A percentile compares a stretch with the other conserved stretches of the same genome.
Evolutionary conservation across 2,329 filamentous ascomycete species (phyloP).

Genomic region (Orbilia oligospora): DNA sequence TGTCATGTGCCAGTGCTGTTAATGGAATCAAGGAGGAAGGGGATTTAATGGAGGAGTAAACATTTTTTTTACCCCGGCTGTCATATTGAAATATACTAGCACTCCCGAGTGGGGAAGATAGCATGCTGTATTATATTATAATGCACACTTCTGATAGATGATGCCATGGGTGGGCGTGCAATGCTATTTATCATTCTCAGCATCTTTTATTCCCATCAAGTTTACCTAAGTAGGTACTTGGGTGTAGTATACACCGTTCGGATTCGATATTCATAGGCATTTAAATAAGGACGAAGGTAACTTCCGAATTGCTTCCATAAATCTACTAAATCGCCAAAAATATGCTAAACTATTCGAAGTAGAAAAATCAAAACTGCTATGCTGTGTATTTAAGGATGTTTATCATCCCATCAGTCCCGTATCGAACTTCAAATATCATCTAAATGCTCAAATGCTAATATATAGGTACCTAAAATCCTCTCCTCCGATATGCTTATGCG

Average conservation of each 20-base stretch:
- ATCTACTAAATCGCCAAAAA: constrained; percentile 14
- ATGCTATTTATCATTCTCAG: constrained; percentile 11
- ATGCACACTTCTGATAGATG: constrained; percentile 40
- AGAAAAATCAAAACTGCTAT: not conserved
- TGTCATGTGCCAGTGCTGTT: constrained; percentile 76
- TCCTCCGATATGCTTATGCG: no score
- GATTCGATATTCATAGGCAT: no score
- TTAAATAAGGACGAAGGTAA: not conserved
- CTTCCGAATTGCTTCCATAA: not conserved
- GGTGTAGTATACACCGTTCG: no score
- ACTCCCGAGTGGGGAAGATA: not conserved
- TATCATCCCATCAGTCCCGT: not conserved
- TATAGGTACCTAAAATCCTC: not conserved
- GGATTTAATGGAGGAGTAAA: constrained; percentile 63
- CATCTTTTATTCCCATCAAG: not conserved
- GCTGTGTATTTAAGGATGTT: constrained; percentile 10
- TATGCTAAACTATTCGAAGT: constrained; percentile 3
- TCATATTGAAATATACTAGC: not conserved
- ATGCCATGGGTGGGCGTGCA: not conserved
- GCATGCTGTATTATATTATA: constrained; percentile 52
- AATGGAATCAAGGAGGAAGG: constrained; percentile 79
- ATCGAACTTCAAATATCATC: not conserved
- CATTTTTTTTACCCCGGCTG: not conserved
- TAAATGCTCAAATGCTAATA: not conserved
- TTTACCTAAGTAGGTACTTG: no score